Conservation (phyloP, 108 stramenopile genomes). For the Conticribra weissflogii region DNA sequence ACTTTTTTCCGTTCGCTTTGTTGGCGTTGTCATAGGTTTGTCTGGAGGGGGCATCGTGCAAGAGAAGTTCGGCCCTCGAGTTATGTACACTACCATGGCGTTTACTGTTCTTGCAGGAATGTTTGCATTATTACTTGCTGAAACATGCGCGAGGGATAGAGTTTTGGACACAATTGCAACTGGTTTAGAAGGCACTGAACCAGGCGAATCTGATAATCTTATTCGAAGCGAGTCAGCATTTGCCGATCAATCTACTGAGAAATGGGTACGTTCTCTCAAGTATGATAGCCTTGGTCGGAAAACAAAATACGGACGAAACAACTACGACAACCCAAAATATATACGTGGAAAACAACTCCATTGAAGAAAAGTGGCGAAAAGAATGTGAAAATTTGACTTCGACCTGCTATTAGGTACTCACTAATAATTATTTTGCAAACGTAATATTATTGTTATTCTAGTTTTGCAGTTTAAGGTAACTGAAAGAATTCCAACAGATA, state of each 20-base stretch:
- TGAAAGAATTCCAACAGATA: too few species aligned
- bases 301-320: conserved; percentile 43
- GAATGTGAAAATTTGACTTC: too few species aligned
- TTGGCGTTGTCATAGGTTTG: conserved; percentile 58
- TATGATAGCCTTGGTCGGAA: conserved; percentile 46
- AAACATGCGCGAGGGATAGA: conserved; percentile 13
- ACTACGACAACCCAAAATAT: background rate
- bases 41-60: conserved; percentile 51
- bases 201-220: conserved; percentile 15
- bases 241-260: conserved; percentile 36
- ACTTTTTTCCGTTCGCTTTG: conserved; percentile 43
- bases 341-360: too few species aligned
- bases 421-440: background rate
- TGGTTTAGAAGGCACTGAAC: background rate
- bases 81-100: conserved; percentile 48
- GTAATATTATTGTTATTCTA: background rate
- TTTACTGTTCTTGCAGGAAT: conserved; percentile 35
- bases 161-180: background rate
- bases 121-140: conserved; percentile 22
- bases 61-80: conserved; percentile 36
- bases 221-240: conserved; percentile 34
- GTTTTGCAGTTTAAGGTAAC: too few species aligned
- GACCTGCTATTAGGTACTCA: too few species aligned
- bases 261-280: conserved; percentile 31
- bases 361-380: too few species aligned